Percentiles rank a stretch among this genome's conserved stretches.
Conservation (phyloP, 257 asterid genomes). For the Solanum infundibuliforme region DNA sequence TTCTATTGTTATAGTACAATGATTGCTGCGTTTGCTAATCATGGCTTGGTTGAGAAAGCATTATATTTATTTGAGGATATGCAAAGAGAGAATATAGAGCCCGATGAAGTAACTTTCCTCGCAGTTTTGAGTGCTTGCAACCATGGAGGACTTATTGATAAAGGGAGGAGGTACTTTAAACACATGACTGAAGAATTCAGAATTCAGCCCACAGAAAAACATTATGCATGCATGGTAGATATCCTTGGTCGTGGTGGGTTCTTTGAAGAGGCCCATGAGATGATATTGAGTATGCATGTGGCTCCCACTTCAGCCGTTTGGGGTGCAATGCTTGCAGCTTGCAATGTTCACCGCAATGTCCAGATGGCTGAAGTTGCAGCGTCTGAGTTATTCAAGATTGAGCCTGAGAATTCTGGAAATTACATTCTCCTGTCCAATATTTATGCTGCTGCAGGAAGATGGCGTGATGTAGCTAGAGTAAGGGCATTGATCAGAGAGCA, state of each 20-base stretch:
- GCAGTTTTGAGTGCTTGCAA: slow-evolving; percentile 6
- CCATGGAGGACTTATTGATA: slow-evolving; percentile 2
- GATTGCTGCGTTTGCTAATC: slow-evolving; percentile 6
- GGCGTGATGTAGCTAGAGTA: slow-evolving; percentile 5
- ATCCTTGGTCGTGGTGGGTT: slow-evolving; percentile 4
- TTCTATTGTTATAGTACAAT: slow-evolving; percentile 7
- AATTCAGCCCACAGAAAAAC: slow-evolving; percentile 5
- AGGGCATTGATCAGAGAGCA: neutral
- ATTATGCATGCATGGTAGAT: slow-evolving; percentile 6
- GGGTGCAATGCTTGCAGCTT: slow-evolving; percentile 6
- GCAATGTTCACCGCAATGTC: slow-evolving; percentile 1
- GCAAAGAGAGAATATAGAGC: slow-evolving; percentile 3
- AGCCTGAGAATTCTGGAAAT: slow-evolving; percentile 9
- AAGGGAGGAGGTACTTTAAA: slow-evolving; percentile 4
- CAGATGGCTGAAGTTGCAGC: slow-evolving; percentile 12
- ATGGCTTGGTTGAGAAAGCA: slow-evolving; percentile 1
- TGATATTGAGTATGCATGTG: neutral
- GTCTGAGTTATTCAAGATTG: slow-evolving; percentile 1
- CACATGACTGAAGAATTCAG: slow-evolving; percentile 1
- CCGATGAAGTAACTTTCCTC: slow-evolving; percentile 10
- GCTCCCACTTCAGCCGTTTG: neutral
- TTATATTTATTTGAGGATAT: neutral
- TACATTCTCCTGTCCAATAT: slow-evolving; percentile 1
- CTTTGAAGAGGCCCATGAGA: neutral
- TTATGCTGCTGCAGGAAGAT: slow-evolving; percentile 3